A percentile compares a stretch with the other conserved stretches of the same genome.
phyloP scores from a whole-genome alignment of 306 rosid species.

The Glycyrrhiza uralensis region DNA sequence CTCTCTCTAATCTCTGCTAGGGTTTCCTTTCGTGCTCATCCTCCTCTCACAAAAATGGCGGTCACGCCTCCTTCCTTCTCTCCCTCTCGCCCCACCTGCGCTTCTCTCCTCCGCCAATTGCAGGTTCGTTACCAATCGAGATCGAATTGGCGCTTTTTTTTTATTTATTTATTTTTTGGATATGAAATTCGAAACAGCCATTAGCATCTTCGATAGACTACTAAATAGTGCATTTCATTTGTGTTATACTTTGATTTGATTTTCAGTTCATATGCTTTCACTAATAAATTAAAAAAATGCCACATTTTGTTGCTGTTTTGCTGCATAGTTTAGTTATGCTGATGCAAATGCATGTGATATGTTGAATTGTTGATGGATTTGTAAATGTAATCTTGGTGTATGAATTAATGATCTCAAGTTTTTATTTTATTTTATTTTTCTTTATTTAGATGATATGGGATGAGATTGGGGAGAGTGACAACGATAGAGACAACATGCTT shows the following conservation, averaged over 20 bases:
- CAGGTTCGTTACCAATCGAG: constrained; percentile 43
- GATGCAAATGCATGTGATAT: too few species aligned
- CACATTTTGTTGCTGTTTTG: neutral
- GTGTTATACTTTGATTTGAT: neutral
- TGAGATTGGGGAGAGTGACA: constrained; percentile 86
- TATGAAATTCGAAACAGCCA: neutral
- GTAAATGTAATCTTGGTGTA: neutral
- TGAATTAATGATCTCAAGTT: neutral
- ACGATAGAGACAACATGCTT: constrained; percentile 76
- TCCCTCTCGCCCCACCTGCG: constrained; percentile 89
- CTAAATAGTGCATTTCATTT: neutral
- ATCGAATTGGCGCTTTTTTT: neutral
- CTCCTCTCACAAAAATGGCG: constrained; percentile 38
- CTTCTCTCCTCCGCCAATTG: constrained; percentile 82
- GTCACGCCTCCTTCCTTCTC: constrained; percentile 43
- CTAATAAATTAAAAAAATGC: neutral
- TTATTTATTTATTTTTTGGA: neutral
- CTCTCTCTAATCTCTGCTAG: neutral
- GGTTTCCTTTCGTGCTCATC: constrained; percentile 12
- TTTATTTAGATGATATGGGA: constrained; percentile 83
- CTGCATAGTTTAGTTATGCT: neutral
- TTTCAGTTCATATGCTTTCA: neutral
- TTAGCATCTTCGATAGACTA: neutral
- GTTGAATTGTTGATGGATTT: neutral
- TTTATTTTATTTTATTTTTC: too few species aligned